Conservation (phyloP, 305 asterid species). For the Rubia peregrina region DNA sequence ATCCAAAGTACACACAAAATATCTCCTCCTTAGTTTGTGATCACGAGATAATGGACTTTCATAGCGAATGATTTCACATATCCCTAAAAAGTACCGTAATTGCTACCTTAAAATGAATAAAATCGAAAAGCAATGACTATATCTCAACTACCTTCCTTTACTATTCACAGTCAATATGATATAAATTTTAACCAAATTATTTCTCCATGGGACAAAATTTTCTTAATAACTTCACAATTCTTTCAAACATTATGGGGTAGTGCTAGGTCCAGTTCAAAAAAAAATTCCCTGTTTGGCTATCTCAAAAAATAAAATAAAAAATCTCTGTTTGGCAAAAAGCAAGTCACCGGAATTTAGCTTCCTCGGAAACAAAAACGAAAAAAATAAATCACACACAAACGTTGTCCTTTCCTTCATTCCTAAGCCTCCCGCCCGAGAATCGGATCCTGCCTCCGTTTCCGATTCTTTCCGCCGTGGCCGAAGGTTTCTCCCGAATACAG, state of each 20-base stretch:
- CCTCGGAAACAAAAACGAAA: neutral
- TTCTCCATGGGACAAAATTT: neutral
- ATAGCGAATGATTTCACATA: too few species aligned
- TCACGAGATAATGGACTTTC: too few species aligned
- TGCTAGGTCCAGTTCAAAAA: neutral
- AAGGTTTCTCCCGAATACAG: neutral
- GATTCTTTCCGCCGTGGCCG: neutral
- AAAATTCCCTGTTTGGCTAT: too few species aligned
- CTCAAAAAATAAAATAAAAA: too few species aligned
- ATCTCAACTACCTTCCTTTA: too few species aligned
- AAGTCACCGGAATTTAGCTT: neutral
- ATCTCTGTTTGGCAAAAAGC: neutral
- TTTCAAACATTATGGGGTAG: neutral
- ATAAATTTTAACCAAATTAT: neutral
- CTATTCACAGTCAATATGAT: too few species aligned
- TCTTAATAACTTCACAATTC: neutral
- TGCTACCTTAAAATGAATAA: too few species aligned
- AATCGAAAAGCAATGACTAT: too few species aligned
- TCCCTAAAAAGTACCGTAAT: too few species aligned
- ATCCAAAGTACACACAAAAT: too few species aligned
- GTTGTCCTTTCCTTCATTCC: slow-evolving; percentile 8
- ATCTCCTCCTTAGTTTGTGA: too few species aligned
- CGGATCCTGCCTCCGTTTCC: slow-evolving; percentile 17
- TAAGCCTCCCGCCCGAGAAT: slow-evolving; percentile 14
- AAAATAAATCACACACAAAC: neutral